Base-by-base conservation (phyloP, 371 early-diverging fungal species). In the Mucor mucedo region DNA sequence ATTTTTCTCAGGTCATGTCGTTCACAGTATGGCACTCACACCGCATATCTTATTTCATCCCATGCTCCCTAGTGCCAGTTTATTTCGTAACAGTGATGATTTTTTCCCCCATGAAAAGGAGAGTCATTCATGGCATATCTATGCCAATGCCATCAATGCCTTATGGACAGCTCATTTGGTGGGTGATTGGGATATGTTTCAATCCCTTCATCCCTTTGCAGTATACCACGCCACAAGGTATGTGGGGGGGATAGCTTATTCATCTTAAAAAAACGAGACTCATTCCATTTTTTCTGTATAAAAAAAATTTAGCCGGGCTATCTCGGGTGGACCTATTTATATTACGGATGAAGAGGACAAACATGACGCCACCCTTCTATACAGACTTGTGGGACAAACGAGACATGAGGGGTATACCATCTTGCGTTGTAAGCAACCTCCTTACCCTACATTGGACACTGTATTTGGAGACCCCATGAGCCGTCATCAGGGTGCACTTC, bases 141-240 rank as follows among this genome's bases (percentile, higher is more conserved):
- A 77, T 62, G 54, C 73, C 14, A 84, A 84, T 63, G 66, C 78
- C 7, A 66, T 78, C 41, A 80, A 76, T 53, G 45, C 73, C 8
- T 49, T 82, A 14, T 73, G 62, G 62, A 68, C 65, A 10, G 2
- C 16, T 45, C 60, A 60, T 11, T 32, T 65, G 2, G 55, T 77
- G 11, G 60, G 68, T 4, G 84, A 84, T 50, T 84, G 80, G 80
- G 84, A 84, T 56, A 84, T 84, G 84, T 84, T 84, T 68, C 79
- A 84, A 62, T 67, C 79, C n/a, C 9, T 47, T 14, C 83, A 82
- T 67, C 55, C 60, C 10, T 84, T 72, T 57, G 76, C 78, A 1
- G 65, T 68, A 35, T 77, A 64, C 55, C 84, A 84, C 69, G 84
- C 80, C 3, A 62, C 76, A 40, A 67, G 66, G 70, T 66, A 64